phyloP scores from a whole-genome alignment of 768 basidiomycete species.

The Auricularia heimuer region DNA sequence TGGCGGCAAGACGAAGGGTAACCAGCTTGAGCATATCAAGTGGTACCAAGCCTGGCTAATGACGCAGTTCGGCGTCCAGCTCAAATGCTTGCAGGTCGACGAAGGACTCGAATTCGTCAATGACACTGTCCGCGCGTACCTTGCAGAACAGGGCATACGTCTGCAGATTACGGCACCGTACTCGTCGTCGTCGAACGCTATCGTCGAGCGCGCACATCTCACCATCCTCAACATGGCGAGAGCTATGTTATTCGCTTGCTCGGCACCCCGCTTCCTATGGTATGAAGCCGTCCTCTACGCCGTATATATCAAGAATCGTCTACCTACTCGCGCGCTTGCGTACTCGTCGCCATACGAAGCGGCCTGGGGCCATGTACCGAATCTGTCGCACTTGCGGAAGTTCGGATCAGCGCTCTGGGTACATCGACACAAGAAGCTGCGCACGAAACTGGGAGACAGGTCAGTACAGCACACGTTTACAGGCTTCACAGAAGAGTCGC shows the following conservation, averaged over 20 bases:
- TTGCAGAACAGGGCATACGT: constrained; percentile 8
- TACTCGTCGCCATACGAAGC: constrained; percentile 16
- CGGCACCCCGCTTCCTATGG: constrained; percentile 1
- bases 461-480: neutral
- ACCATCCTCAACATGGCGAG: constrained; percentile 21
- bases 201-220: constrained; percentile 29
- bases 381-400: too few relatives aligned
- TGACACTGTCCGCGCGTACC: constrained; percentile 10
- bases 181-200: constrained; percentile 25
- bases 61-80: neutral
- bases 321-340: constrained; percentile 5
- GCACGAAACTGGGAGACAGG: neutral
- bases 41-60: constrained; percentile 8
- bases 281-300: neutral
- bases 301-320: constrained; percentile 10
- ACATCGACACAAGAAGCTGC: neutral
- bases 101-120: constrained; percentile 18
- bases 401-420: constrained; percentile 12
- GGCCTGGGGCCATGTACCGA: constrained; percentile 15
- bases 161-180: constrained; percentile 21
- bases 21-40: neutral
- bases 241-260: constrained; percentile 22
- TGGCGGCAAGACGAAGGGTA: constrained; percentile 5
- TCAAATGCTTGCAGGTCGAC: constrained; percentile 14
- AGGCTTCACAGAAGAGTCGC: neutral